These are phyloP conservation scores for Cutaneotrichosporon dermatis DNA, from an alignment of 1,284 basidiomycete genomes.

Conservation along the genomic window DNA sequence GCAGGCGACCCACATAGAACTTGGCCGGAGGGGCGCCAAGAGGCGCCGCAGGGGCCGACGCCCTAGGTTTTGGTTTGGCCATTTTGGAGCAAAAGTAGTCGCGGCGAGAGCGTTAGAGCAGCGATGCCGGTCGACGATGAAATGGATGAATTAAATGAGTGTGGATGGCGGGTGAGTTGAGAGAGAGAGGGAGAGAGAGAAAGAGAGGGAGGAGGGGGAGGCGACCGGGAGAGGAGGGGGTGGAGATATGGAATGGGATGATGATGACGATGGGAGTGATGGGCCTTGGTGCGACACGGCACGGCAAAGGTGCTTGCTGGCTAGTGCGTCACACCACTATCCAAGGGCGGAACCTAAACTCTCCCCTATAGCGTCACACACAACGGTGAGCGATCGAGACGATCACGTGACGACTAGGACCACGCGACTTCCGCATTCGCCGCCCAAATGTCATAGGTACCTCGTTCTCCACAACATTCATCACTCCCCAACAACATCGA, in stretches of 20 bases:
- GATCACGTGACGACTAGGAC: no score
- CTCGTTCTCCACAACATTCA: background rate
- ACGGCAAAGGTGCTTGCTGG: no score
- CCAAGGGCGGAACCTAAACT: no score
- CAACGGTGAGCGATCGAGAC: no score
- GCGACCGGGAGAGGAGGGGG: no score
- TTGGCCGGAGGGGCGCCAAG: background rate
- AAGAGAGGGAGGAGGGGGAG: background rate
- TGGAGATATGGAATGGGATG: background rate
- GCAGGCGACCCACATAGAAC: slow-evolving; percentile 15
- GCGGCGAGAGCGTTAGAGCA: background rate
- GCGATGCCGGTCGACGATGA: background rate
- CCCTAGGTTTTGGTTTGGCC: slow-evolving; percentile 3
- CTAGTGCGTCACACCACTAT: no score
- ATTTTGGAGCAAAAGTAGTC: background rate
- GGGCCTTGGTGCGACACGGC: no score
- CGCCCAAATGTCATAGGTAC: no score
- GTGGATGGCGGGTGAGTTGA: background rate
- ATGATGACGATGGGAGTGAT: background rate
- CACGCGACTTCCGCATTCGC: no score
- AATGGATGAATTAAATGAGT: no score
- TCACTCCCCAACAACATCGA: background rate
- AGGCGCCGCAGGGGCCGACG: background rate
- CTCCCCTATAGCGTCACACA: no score
- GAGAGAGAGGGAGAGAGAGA: background rate